Evolutionary conservation across 768 basidiomycete genomes (phyloP).

Genomic region (Russula sp.): DNA sequence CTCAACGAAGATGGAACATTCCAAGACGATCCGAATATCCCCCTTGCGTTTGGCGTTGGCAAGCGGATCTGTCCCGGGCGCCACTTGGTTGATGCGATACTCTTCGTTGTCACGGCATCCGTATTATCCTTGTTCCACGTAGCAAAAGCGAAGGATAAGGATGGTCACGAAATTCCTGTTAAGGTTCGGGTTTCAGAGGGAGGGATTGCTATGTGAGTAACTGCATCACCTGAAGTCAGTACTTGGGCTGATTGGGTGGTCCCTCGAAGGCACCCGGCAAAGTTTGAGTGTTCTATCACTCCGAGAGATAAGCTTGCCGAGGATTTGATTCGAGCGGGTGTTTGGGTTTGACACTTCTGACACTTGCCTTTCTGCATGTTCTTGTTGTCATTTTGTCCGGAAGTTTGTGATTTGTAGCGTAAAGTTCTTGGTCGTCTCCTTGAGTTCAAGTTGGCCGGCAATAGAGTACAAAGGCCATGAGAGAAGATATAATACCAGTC

Average conservation of each 20-base stretch:
- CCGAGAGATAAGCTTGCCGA: slow-evolving; percentile 9
- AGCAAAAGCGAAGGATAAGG: not conserved
- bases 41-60: slow-evolving; percentile 1
- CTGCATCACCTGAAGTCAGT: not conserved
- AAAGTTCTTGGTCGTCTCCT: too few relatives aligned
- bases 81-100: slow-evolving; percentile 8
- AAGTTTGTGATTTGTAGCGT: too few relatives aligned
- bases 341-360: not conserved
- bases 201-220: not conserved
- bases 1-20: not conserved
- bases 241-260: not conserved
- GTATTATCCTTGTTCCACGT: slow-evolving; percentile 5
- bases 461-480: too few relatives aligned
- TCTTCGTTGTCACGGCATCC: slow-evolving; percentile 8
- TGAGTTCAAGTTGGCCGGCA: too few relatives aligned
- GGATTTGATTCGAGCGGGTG: not conserved
- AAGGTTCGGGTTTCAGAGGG: not conserved
- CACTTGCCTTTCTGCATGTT: not conserved
- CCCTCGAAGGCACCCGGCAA: not conserved
- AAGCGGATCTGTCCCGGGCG: slow-evolving; percentile 15
- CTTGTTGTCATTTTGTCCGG: too few relatives aligned
- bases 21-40: not conserved
- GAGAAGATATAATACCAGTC: too few relatives aligned
- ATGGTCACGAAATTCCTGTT: slow-evolving; percentile 8
- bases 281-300: slow-evolving; percentile 7